Evolutionary conservation across 1,284 basidiomycete genomes (phyloP).

Genomic region (Papiliotrema nemorosa): DNA sequence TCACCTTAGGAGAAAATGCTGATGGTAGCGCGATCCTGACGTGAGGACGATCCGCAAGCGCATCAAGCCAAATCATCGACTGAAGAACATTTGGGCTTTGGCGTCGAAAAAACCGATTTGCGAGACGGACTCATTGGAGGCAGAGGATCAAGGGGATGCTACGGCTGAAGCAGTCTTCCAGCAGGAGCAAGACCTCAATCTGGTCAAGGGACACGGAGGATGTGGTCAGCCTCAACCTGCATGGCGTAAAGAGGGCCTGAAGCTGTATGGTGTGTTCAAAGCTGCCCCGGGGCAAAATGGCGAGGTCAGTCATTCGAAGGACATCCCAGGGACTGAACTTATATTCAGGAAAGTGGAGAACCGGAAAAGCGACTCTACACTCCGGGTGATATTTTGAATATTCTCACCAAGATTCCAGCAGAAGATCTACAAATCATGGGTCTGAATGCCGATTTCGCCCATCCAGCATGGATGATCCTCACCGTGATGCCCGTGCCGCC

Average conservation of each 20-base stretch:
- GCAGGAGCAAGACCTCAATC: slow-evolving; percentile 22
- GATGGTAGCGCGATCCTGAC: slow-evolving; percentile 67
- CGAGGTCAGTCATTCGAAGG: slow-evolving; percentile 54
- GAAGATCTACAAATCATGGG: slow-evolving; percentile 88
- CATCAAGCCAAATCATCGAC: slow-evolving; percentile 79
- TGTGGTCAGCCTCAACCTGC: slow-evolving; percentile 91
- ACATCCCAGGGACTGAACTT: not conserved
- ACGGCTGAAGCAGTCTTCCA: slow-evolving; percentile 62
- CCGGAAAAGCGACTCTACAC: slow-evolving; percentile 86
- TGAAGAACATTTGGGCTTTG: slow-evolving; percentile 77
- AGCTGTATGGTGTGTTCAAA: slow-evolving; percentile 95
- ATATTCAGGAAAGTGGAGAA: slow-evolving; percentile 65
- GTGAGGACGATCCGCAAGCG: slow-evolving; percentile 81
- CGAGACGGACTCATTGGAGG: slow-evolving; percentile 62
- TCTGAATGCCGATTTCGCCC: slow-evolving; percentile 90
- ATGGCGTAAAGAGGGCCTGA: slow-evolving; percentile 91
- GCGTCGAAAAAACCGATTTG: slow-evolving; percentile 67
- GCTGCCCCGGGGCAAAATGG: slow-evolving; percentile 82
- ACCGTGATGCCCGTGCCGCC: slow-evolving; percentile 97
- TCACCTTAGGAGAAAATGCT: not conserved
- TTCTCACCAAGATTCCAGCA: slow-evolving; percentile 89
- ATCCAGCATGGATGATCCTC: slow-evolving; percentile 99
- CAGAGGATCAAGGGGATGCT: slow-evolving; percentile 70
- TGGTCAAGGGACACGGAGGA: slow-evolving; percentile 72
- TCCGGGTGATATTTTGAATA: slow-evolving; percentile 84